Percentiles rank a stretch among this genome's conserved stretches.
Conservation (phyloP, 441 rosid genomes). For the Viola pubescens region DNA sequence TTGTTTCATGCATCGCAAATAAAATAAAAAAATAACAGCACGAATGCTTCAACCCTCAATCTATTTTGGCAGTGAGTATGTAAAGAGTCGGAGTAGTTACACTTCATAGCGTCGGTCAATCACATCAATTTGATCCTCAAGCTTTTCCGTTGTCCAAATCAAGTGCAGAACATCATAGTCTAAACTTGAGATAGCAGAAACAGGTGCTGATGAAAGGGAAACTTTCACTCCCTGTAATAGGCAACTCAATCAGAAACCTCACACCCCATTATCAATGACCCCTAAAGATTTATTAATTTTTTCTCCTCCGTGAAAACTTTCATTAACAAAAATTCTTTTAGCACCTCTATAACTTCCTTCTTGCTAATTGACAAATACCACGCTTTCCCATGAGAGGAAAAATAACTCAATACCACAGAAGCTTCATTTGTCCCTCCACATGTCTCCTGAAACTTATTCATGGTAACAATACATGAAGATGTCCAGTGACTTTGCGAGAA, state of each 20-base stretch:
- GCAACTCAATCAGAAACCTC: not conserved
- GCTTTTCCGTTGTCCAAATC: slow-evolving; percentile 71
- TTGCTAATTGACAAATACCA: slow-evolving; percentile 37
- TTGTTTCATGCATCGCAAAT: not conserved
- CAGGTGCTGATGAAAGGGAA: slow-evolving; percentile 46
- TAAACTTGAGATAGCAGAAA: slow-evolving; percentile 44
- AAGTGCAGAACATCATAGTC: slow-evolving; percentile 68
- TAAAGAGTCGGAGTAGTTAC: slow-evolving; percentile 29
- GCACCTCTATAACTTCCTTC: slow-evolving; percentile 62
- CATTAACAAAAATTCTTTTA: slow-evolving; percentile 5
- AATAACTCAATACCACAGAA: slow-evolving; percentile 53
- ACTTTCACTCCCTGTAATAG: slow-evolving; percentile 63
- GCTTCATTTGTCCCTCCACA: slow-evolving; percentile 64
- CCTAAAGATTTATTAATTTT: not conserved
- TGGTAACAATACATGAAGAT: slow-evolving; percentile 54
- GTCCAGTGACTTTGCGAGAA: slow-evolving; percentile 75
- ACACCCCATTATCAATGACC: not conserved
- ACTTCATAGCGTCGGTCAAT: slow-evolving; percentile 55
- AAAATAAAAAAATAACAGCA: too few species aligned
- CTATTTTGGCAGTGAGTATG: too few species aligned
- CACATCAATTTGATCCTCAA: slow-evolving; percentile 61
- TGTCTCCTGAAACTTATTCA: slow-evolving; percentile 45
- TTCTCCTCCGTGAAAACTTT: not conserved
- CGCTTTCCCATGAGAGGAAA: slow-evolving; percentile 53
- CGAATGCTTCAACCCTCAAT: not conserved